Conservation (phyloP, 169 alveolate species). For the Theileria orientalis region DNA sequence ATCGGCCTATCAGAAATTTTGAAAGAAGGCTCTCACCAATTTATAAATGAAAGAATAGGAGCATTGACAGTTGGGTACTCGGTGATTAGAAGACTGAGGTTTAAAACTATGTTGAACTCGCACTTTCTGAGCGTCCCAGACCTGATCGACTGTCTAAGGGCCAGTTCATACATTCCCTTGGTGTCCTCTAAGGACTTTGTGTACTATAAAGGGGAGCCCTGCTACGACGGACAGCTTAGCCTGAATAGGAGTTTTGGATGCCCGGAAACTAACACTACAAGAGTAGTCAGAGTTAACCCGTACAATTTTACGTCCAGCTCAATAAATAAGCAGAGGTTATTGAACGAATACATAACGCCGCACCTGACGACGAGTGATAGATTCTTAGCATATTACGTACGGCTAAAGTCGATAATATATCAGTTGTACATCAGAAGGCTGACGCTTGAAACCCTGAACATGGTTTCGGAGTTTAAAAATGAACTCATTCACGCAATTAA, state of each 20-base stretch:
- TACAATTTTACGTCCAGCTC: slow-evolving; percentile 4
- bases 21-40: slow-evolving; percentile 43
- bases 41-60: slow-evolving; percentile 66
- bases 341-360: slow-evolving; percentile 35
- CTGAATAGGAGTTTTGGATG: slow-evolving; percentile 46
- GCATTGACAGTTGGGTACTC: slow-evolving; percentile 42
- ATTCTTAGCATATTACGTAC: slow-evolving; percentile 41
- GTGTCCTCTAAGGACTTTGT: slow-evolving; percentile 57
- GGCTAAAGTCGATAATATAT: slow-evolving; percentile 33
- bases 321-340: slow-evolving; percentile 11
- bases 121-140: slow-evolving; percentile 59
- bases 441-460: slow-evolving; percentile 3
- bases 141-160: slow-evolving; percentile 62
- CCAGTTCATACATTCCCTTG: slow-evolving; percentile 73
- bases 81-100: slow-evolving; percentile 35
- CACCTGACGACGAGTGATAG: slow-evolving; percentile 21
- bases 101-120: slow-evolving; percentile 35
- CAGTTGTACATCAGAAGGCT: slow-evolving; percentile 31
- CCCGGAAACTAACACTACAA: slow-evolving; percentile 54
- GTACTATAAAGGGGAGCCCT: slow-evolving; percentile 60
- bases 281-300: slow-evolving; percentile 57
- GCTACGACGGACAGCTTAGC: slow-evolving; percentile 72
- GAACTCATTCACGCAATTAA: neutral
- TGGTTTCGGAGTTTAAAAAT: neutral
- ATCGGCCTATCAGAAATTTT: slow-evolving; percentile 21